Evolutionary conservation across 2,329 filamentous ascomycete species (phyloP).

Genomic region (Coniochaeta prunicola): DNA sequence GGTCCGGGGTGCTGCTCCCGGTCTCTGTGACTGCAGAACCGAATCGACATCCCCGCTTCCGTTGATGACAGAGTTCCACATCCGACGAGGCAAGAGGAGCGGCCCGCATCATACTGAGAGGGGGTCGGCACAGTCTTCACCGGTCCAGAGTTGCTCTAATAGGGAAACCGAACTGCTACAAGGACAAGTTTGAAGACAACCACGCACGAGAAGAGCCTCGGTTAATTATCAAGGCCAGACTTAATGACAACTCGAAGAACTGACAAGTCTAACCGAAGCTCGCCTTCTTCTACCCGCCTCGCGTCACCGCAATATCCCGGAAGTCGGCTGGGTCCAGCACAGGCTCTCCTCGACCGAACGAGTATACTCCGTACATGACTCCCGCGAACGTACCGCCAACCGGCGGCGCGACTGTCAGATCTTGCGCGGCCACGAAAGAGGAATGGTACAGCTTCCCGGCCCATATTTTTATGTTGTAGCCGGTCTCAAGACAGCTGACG

Average conservation of each 20-base stretch:
- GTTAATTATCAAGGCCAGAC: not conserved
- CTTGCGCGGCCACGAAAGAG: constrained; percentile 8
- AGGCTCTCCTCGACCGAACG: constrained; percentile 20
- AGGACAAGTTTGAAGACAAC: no score
- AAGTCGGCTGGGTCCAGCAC: constrained; percentile 24
- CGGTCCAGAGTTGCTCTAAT: not conserved
- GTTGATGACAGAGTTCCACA: not conserved
- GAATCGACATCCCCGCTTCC: not conserved
- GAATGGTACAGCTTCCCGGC: constrained; percentile 1
- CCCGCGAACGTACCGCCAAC: constrained; percentile 22
- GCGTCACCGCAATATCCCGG: constrained; percentile 12
- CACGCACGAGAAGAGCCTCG: not conserved
- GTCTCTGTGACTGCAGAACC: not conserved
- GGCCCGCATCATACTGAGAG: not conserved
- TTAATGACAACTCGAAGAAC: not conserved
- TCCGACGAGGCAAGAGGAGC: not conserved
- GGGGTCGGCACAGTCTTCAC: not conserved
- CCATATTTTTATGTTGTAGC: constrained; percentile 13
- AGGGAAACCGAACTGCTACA: not conserved
- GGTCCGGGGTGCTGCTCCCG: not conserved
- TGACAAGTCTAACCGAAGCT: not conserved
- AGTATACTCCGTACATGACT: constrained; percentile 22
- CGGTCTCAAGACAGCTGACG: not conserved
- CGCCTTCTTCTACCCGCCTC: not conserved
- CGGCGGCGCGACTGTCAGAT: constrained; percentile 19